A percentile compares a stretch with the other conserved stretches of the same genome.
Evolutionary conservation across 2,329 filamentous ascomycete genomes (phyloP).

Genomic region (Fusarium humuli): DNA sequence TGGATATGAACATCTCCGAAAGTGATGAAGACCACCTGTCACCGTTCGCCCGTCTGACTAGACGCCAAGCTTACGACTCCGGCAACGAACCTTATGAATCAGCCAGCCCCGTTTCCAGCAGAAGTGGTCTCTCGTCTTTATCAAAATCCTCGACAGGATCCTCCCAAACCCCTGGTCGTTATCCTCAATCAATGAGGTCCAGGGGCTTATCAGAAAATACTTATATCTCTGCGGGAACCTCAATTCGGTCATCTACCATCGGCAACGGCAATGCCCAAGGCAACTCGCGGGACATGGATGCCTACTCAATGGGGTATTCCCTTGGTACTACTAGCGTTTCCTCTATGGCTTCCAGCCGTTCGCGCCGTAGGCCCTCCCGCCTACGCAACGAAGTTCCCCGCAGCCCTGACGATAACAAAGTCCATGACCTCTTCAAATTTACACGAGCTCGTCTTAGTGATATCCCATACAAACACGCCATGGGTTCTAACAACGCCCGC

Average conservation of each 20-base stretch:
- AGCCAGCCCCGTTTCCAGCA: conserved; percentile 73
- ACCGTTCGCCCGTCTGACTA: conserved; percentile 79
- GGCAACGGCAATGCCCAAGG: conserved; percentile 37
- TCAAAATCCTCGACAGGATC: conserved; percentile 68
- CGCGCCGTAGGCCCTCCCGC: conserved; percentile 69
- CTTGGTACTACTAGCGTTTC: conserved; percentile 52
- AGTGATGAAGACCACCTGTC: conserved; percentile 83
- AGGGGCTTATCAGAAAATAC: conserved; percentile 71
- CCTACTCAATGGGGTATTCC: conserved; percentile 63
- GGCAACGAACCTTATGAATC: conserved; percentile 73
- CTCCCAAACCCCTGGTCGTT: conserved; percentile 63
- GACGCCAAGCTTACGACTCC: conserved; percentile 71
- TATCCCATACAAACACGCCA: conserved; percentile 80
- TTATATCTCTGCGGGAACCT: conserved; percentile 73
- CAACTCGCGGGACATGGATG: conserved; percentile 57
- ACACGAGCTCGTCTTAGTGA: conserved; percentile 84
- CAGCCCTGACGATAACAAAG: conserved; percentile 78
- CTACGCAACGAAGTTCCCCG: conserved; percentile 83
- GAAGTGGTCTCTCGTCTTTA: conserved; percentile 70
- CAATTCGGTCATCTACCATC: conserved; percentile 54
- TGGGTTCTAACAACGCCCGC: conserved; percentile 66
- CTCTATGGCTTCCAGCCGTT: conserved; percentile 62
- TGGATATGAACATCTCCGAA: conserved; percentile 72
- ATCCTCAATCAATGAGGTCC: conserved; percentile 64
- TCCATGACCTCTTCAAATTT: conserved; percentile 86